Base-by-base conservation (phyloP, 2,329 filamentous ascomycete genomes). In the Microdochium nivale region DNA sequence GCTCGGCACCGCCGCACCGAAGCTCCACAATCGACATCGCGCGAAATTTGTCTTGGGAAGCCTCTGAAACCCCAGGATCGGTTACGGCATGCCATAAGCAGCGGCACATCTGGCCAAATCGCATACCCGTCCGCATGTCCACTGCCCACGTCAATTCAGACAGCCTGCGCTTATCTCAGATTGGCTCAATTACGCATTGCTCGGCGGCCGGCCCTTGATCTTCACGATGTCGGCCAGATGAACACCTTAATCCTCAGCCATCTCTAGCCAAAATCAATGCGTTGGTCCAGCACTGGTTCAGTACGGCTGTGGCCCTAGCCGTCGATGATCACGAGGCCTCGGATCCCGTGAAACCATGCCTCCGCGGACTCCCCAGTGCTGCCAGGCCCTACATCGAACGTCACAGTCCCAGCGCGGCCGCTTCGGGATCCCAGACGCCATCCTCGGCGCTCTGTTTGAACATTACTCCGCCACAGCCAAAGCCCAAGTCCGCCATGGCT, bases 361-460 rank as follows among this genome's bases (percentile, higher is more conserved):
- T 62, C 67, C 68, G 58, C 64, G 65, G 60, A 64, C 71, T 56
- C 63, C 71, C 62, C 65, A 60, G 53, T 80, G 75, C 71, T 73
- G 69, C 62, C 70, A 73, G 68, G 73, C 70, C 65, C 69, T 73
- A 60, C 71, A 72, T 54, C 67, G 67, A 56, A 68, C 70, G 46
- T 60, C 73, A 43, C 56, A 64, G 44, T 58, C 68, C 21, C 59
- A 69, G 11, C 57, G 58, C 53, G 75, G 78, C 49, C 67, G 70
- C 44, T 61, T 83, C 57, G 86, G 82, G 80, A 74, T 86, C 55
- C 75, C 77, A 27, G 83, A 87, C 58, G 71, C 78, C 47, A 58
- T 78, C 24, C 71, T 86, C 14, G 65, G 68, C 24, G 65, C 68
- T 50, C 74, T 76, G 2, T 79, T 82, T 57, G 70, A 74, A 47